Percentiles rank a stretch among this genome's conserved stretches.
Conservation (phyloP, 176 grass and related monocot genomes). For the Leersia perrieri region DNA sequence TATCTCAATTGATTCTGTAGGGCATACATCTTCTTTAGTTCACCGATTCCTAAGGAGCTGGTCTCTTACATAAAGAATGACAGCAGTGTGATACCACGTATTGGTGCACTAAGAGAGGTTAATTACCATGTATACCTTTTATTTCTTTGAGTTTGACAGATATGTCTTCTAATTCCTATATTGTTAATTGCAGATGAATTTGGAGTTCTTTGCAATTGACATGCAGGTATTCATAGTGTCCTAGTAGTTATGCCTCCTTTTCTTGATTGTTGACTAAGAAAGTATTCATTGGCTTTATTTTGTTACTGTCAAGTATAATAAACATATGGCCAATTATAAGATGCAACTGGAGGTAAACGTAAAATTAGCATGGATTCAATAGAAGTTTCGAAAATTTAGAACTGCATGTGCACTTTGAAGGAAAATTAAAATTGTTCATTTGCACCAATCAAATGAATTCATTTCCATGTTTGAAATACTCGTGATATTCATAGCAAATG, state of each 20-base stretch:
- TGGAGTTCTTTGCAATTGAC: conserved; percentile 96
- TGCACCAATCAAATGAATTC: conserved; percentile 16
- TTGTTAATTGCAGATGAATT: conserved; percentile 84
- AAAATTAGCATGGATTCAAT: not conserved
- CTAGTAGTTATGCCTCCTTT: not conserved
- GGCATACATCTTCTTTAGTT: conserved; percentile 96
- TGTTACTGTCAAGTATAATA: not conserved
- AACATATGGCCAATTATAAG: not conserved
- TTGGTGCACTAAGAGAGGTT: conserved; percentile 96
- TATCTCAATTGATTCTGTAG: conserved; percentile 47
- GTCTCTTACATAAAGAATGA: conserved; percentile 93
- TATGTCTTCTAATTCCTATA: conserved; percentile 19
- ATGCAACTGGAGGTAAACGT: not conserved
- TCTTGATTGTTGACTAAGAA: not conserved
- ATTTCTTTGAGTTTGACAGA: not conserved
- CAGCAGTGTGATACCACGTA: conserved; percentile 81
- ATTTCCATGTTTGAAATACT: conserved; percentile 1
- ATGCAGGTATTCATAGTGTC: conserved; percentile 68
- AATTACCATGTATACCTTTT: conserved; percentile 20
- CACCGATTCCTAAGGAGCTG: conserved; percentile 82
- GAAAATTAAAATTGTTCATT: not conserved
- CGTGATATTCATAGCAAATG: conserved; percentile 12
- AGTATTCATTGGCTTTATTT: conserved; percentile 17
- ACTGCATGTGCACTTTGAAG: conserved; percentile 9
- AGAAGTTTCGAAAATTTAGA: not conserved